Evolutionary conservation across 2,329 filamentous ascomycete species (phyloP), one percentile per base, ranked within the genome.

Genomic region (Penicillium vulpinum): DNA sequence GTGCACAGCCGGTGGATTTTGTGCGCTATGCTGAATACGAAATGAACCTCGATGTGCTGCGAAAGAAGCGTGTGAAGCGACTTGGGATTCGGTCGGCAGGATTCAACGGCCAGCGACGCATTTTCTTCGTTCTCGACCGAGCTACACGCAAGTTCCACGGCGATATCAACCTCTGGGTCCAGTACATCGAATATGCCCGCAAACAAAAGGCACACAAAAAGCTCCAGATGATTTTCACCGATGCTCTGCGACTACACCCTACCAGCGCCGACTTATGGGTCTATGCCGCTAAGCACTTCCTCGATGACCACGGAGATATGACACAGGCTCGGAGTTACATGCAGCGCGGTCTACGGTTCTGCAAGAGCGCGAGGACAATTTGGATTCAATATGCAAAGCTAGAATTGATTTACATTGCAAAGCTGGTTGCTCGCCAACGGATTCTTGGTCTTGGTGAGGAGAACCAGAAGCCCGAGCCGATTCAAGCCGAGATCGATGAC

Each of bases 341-440:
- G 92, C 84, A 95, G 81, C 83, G 93, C 60, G 94, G 92, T 0
- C 84, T 96, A 69, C 83, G 94, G 40, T 97, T 99, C 75, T 97
- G 92, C 78, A 91, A 88, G 50, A 84, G 80, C 47, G 88, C 89
- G 45, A 85, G 81, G 61, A 80, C 81, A 18, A 74, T 99, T 50
- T 99, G 93, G 92, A 72, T 96, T 33, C 91, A 96, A 76, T 97
- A 97, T 71, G 89, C 90, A 9, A 88, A 90, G 70, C 83, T 93
- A 69, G 94, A 99, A 80, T 91, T 96, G 86, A 88, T 94, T 61
- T 97, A 96, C 81, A 81, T 97, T 54, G 86, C 84, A 50, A 92
- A 90, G 77, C 86, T 97, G 69, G 86, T 90, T 57, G 85, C 85
- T 59, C 85, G 91, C 72, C 86, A 88, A 74, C 82, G 82, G 65